Conservation (phyloP, 2,329 filamentous ascomycete genomes). For the Emmonsiellopsis sp. region DNA sequence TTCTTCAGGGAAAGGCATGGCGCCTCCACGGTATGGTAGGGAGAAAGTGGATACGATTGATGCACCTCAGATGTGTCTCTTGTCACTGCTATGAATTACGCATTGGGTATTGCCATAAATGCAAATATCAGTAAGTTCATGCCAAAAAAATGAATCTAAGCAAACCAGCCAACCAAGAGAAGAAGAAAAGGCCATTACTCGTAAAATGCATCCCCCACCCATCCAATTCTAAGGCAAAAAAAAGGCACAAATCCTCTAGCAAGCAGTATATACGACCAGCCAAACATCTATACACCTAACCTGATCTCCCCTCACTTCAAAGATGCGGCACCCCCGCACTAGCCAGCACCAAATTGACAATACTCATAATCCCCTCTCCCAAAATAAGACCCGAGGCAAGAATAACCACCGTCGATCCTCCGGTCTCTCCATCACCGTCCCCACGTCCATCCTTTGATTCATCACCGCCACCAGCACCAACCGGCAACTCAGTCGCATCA, state of each 20-base stretch:
- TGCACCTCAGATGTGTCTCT: too few relatives aligned
- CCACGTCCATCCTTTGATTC: constrained; percentile 14
- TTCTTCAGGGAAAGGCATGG: too few relatives aligned
- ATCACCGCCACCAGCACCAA: constrained; percentile 33
- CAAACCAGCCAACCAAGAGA: too few relatives aligned
- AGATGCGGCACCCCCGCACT: constrained; percentile 67
- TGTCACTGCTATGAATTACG: too few relatives aligned
- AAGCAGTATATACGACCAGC: not conserved
- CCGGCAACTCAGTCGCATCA: not conserved
- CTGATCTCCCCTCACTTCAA: not conserved
- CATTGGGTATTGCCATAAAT: too few relatives aligned
- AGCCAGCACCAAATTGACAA: constrained; percentile 76
- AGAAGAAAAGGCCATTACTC: too few relatives aligned
- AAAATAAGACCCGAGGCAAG: constrained; percentile 83
- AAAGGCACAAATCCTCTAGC: not conserved
- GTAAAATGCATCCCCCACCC: too few relatives aligned
- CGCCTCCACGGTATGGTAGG: too few relatives aligned
- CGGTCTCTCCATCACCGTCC: constrained; percentile 19
- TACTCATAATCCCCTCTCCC: constrained; percentile 84
- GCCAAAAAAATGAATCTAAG: too few relatives aligned
- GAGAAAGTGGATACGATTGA: too few relatives aligned
- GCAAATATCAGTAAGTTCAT: too few relatives aligned
- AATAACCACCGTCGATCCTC: constrained; percentile 65
- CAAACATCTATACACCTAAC: not conserved
- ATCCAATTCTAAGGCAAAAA: not conserved